Evolutionary conservation across 2,329 filamentous ascomycete species (phyloP), one percentile per base, ranked within the genome.

Genomic region (Phoma herbarum): DNA sequence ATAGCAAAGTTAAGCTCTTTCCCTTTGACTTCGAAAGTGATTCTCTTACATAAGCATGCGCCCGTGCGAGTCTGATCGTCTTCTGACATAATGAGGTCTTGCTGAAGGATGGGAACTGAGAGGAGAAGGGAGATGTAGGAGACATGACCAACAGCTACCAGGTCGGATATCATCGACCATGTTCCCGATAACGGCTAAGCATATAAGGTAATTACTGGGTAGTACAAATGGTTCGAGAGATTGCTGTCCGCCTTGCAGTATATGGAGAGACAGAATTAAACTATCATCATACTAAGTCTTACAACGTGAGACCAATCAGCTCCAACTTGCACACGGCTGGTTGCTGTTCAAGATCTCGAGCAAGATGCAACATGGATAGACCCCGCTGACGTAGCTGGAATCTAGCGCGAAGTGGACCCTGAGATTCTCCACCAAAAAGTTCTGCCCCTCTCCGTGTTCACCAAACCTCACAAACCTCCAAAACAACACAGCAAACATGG

Each of bases 401-500:
- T 20, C 20, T 29, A 54, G 23, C 44, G 29, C 10, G 25, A 43
- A 43, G 23, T 53, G 45, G 50, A 59, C 56, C 56, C 56, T 59
- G 50, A 37, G 42, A 28, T 26, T 31, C 56, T 42, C 56, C 50
- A 50, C 56, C 20, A 42, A 51, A 59, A 59, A 33, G 43, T 59
- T 50, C 50, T 54, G 45, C 50, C 50, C 56, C 56, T 54, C 50
- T 4, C 18, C 22, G 25, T 31, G 23, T 14, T 7, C 22, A 23
- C 2, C 14, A 11, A 29, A n/a, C 23, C 25, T 20, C 20, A 18
- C 31, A 28, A 37, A 18, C 5, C 33, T 22, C 22, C 16, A 45
- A 53, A 28, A 18, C 26, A 35, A 54, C 16, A 31, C 39, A 18
- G 29, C 39, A 41, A 45, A 22, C 14, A 75, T 75, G 73, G 67